Percentiles rank a stretch among this genome's conserved stretches.
Conservation (phyloP, 805 yeast genomes). For the Pichia cabralensis region DNA sequence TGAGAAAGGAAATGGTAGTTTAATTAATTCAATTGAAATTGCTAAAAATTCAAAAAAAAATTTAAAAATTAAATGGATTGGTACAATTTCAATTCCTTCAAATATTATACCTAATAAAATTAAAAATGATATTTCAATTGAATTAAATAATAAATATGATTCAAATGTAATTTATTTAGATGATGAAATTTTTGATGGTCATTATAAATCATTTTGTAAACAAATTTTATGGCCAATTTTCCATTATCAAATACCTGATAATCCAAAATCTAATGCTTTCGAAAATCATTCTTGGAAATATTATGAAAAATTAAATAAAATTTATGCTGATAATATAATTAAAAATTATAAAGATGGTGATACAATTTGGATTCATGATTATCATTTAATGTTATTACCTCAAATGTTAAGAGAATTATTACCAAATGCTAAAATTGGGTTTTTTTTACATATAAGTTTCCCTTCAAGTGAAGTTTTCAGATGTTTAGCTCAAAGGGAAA, state of each 20-base stretch:
- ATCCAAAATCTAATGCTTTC: slow-evolving; percentile 87
- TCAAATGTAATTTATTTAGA: slow-evolving; percentile 61
- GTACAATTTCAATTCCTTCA: slow-evolving; percentile 87
- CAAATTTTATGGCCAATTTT: slow-evolving; percentile 95
- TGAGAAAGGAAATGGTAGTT: slow-evolving; percentile 76
- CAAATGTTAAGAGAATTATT: slow-evolving; percentile 64
- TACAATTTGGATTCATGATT: slow-evolving; percentile 87
- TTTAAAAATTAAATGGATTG: slow-evolving; percentile 55
- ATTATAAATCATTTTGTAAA: slow-evolving; percentile 84
- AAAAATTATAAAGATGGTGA: slow-evolving; percentile 64
- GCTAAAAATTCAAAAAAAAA: slow-evolving; percentile 47
- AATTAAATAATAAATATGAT: slow-evolving; percentile 38
- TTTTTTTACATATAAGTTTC: slow-evolving; percentile 87
- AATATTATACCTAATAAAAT: slow-evolving; percentile 61
- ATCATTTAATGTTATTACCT: slow-evolving; percentile 82
- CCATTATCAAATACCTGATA: slow-evolving; percentile 88
- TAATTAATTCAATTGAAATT: slow-evolving; percentile 70
- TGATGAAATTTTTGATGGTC: slow-evolving; percentile 81
- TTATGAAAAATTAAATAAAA: slow-evolving; percentile 65
- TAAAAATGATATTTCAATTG: slow-evolving; percentile 40
- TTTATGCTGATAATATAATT: slow-evolving; percentile 68
- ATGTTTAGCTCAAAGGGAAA: slow-evolving; percentile 80
- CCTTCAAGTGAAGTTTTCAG: slow-evolving; percentile 94
- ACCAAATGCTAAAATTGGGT: slow-evolving; percentile 83
- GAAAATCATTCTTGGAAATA: slow-evolving; percentile 93